Conservation (phyloP, 495 filamentous ascomycete genomes). For the Terfezia claveryi region DNA sequence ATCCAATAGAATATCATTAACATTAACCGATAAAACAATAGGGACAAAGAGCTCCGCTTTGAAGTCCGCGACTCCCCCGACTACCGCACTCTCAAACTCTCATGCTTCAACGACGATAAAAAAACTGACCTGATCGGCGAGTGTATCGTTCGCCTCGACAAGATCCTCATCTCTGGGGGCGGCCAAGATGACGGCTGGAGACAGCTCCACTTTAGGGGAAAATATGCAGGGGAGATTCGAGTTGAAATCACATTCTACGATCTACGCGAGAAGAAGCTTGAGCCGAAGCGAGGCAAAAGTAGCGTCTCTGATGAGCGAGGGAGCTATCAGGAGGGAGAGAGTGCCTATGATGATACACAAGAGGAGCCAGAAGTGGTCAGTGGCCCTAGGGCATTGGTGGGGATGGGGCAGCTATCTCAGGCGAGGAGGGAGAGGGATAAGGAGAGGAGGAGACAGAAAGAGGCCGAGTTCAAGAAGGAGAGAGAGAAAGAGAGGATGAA, state of each 20-base stretch:
- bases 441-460: conserved; percentile 5
- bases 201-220: conserved; percentile 58
- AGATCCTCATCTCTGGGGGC: conserved; percentile 63
- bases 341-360: neutral
- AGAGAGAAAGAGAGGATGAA: conserved; percentile 8
- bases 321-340: neutral
- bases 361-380: neutral
- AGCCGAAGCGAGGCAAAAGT: conserved; percentile 3
- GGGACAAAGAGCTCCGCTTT: conserved; percentile 95
- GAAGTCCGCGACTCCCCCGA: conserved; percentile 90
- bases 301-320: conserved; percentile 1
- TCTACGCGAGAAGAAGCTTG: conserved; percentile 51
- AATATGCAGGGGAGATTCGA: conserved; percentile 84
- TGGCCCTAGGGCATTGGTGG: neutral
- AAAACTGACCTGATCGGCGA: conserved; percentile 91
- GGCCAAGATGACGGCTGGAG: conserved; percentile 91
- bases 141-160: conserved; percentile 60
- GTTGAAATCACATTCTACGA: conserved; percentile 97
- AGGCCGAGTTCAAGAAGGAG: conserved; percentile 2
- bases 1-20: neutral
- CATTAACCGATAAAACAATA: conserved; percentile 20
- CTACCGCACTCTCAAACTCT: conserved; percentile 82
- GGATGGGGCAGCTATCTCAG: neutral
- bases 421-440: neutral
- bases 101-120: conserved; percentile 94